Conservation (phyloP, 306 rosid species). For the Pyrus pyrifolia region DNA sequence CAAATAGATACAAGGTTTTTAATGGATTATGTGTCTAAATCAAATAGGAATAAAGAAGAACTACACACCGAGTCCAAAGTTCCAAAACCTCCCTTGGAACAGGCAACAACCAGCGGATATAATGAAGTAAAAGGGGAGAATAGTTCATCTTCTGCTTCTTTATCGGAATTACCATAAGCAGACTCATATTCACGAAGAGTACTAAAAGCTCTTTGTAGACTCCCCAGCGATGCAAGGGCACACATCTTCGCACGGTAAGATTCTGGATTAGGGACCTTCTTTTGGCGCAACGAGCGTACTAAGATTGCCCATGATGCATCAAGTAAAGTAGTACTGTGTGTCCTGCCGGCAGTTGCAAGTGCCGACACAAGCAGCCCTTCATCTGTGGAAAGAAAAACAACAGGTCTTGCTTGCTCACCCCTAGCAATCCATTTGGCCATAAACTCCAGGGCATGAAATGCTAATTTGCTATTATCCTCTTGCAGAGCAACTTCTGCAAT, state of each 20-base stretch:
- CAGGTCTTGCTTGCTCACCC: constrained; percentile 72
- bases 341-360: constrained; percentile 72
- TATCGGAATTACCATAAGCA: constrained; percentile 45
- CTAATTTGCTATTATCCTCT: constrained; percentile 76
- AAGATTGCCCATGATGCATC: constrained; percentile 87
- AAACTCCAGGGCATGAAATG: constrained; percentile 63
- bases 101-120: constrained; percentile 71
- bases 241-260: constrained; percentile 70
- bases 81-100: constrained; percentile 88
- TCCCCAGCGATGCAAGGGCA: constrained; percentile 75
- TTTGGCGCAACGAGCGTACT: constrained; percentile 63
- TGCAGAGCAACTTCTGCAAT: constrained; percentile 61
- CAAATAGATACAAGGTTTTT: background rate
- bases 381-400: constrained; percentile 53
- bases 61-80: constrained; percentile 75
- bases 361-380: constrained; percentile 80
- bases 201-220: constrained; percentile 68
- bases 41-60: constrained; percentile 1
- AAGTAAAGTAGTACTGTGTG: constrained; percentile 54
- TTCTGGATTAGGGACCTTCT: constrained; percentile 83
- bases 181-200: constrained; percentile 68
- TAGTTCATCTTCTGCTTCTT: constrained; percentile 56
- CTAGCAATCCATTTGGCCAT: constrained; percentile 80
- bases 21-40: background rate
- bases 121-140: constrained; percentile 91